Percentiles rank a stretch among this genome's conserved stretches.
phyloP scores from a whole-genome alignment of 441 rosid genomes.

The Dalechampia spathulata region DNA sequence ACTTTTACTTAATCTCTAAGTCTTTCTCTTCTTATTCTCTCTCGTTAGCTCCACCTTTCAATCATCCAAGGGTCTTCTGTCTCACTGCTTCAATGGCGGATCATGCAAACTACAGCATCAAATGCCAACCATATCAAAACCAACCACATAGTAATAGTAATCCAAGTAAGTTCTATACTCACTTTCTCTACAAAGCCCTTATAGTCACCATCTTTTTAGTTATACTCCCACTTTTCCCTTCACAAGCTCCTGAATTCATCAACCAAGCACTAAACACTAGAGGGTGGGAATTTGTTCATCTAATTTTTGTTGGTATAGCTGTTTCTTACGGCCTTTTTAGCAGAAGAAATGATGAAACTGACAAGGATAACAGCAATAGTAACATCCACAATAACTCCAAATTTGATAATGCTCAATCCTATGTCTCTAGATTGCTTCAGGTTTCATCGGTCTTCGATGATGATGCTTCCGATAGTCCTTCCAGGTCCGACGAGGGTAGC shows the following conservation, averaged over 20 bases:
- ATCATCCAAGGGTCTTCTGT: constrained; percentile 1
- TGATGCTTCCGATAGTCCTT: constrained; percentile 32
- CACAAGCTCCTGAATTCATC: constrained; percentile 87
- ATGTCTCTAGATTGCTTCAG: constrained; percentile 68
- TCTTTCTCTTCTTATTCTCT: constrained; percentile 25
- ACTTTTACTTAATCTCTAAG: constrained; percentile 50
- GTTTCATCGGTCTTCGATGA: constrained; percentile 81
- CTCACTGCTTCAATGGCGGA: constrained; percentile 59
- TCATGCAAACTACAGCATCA: constrained; percentile 20
- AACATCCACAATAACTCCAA: constrained; percentile 20
- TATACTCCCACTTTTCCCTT: constrained; percentile 56
- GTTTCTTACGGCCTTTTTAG: constrained; percentile 94
- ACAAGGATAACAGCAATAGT: constrained; percentile 26
- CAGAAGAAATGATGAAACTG: constrained; percentile 45
- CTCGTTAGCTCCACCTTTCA: constrained; percentile 1
- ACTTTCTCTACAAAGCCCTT: constrained; percentile 63
- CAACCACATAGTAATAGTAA: not conserved
- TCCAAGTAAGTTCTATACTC: constrained; percentile 43
- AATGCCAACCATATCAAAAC: constrained; percentile 29
- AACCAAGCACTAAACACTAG: constrained; percentile 48
- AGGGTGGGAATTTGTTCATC: constrained; percentile 91
- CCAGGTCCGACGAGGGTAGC: constrained; percentile 30
- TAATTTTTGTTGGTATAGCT: constrained; percentile 81
- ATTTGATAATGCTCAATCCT: constrained; percentile 54
- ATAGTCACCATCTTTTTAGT: constrained; percentile 43